Evolutionary conservation across 225 moss, liverwort and hornwort species (phyloP), one percentile per base, ranked within the genome.

Genomic region (Sphagnum tenellum): DNA sequence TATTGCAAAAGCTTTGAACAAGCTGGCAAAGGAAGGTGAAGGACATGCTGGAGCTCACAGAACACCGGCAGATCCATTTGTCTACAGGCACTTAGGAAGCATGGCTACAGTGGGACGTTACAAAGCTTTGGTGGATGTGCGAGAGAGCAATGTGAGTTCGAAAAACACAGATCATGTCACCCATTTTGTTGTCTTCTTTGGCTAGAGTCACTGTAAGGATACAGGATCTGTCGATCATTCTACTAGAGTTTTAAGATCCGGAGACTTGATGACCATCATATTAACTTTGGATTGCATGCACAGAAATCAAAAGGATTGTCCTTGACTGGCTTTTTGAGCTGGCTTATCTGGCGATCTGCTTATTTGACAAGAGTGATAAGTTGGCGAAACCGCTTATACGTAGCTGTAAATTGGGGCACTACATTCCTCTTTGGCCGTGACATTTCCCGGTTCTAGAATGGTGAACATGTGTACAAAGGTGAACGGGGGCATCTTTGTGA

Each of bases 301-400:
- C 86, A 87, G 13, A 48, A 66, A 8, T 70, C 70, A 53, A 60
- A 66, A 7, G 90, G 90, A 2, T 0, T 94, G 3, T 61, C 94
- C 6, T 44, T 91, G 78, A 85, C 89, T 7, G 94, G 94, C 45
- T 89, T 91, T 53, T 70, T 67, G 62, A 94, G 94, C 73, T 94
- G 90, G 90, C 49, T 94, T 4, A 62, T 94, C 60, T 91, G 94
- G 94, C 83, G 94, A 12, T 94, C 94, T 3, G 94, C 94, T 8
- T 94, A 94, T 71, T 67, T 94, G 50, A 91, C 91, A 0, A 70
- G 94, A 9, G 91, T 94, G 14, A 73, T 89, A 60, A 94, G 91
- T 55, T 91, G 91, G 94, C 81, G 94, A 12, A 91, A 87, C 69
- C 87, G 94, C 10, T 50, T 91, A 5, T 94, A 94, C 57, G 94